Conservation (phyloP, 78 protist genomes). For the Acrasis kona region DNA sequence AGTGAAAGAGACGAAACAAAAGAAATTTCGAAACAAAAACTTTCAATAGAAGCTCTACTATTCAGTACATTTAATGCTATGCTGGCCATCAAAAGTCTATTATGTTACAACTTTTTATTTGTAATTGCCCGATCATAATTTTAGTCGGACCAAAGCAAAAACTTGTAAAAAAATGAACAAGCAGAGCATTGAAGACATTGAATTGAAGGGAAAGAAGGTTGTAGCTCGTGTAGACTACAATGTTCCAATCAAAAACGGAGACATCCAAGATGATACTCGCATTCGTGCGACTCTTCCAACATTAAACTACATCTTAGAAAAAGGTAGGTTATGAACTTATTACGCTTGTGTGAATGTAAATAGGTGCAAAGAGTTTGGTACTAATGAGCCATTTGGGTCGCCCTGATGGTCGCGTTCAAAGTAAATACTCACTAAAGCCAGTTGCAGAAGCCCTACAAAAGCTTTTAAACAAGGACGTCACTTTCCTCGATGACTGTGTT, state of each 20-base stretch:
- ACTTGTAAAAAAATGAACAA: slow-evolving; percentile 40
- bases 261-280: slow-evolving; percentile 65
- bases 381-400: slow-evolving; percentile 97
- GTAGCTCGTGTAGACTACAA: slow-evolving; percentile 83
- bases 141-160: not conserved
- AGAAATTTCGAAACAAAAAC: too few relatives aligned
- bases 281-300: slow-evolving; percentile 93
- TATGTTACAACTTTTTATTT: too few relatives aligned
- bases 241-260: slow-evolving; percentile 69
- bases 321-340: too few relatives aligned
- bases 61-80: too few relatives aligned
- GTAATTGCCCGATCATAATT: not conserved
- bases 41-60: too few relatives aligned
- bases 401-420: slow-evolving; percentile 85
- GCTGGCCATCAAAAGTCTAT: too few relatives aligned
- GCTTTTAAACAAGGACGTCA: slow-evolving; percentile 46
- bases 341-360: too few relatives aligned
- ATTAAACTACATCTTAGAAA: slow-evolving; percentile 67
- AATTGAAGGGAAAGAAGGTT: slow-evolving; percentile 74
- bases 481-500: slow-evolving; percentile 80
- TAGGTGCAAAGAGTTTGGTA: slow-evolving; percentile 67
- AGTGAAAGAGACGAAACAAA: too few relatives aligned
- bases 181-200: slow-evolving; percentile 38
- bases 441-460: slow-evolving; percentile 59
- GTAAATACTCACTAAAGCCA: slow-evolving; percentile 69